Conservation (phyloP, 164 flowering plant genomes). For the Warburgia ugandensis region DNA sequence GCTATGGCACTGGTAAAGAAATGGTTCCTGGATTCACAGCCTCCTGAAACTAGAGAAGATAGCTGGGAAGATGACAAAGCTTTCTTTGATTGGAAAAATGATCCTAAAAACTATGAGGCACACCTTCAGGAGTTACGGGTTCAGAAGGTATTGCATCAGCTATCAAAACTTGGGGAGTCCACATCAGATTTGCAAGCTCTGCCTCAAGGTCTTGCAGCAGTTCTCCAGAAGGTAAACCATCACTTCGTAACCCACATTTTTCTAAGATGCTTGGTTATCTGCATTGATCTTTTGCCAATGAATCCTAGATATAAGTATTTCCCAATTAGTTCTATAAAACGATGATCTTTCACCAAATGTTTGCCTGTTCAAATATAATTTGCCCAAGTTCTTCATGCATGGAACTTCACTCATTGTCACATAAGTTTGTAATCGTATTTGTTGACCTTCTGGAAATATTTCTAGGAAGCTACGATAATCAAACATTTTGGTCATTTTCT, state of each 20-base stretch:
- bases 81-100: slow-evolving; percentile 77
- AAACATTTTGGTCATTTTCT: too few species aligned
- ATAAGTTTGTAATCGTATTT: too few species aligned
- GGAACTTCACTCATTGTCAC: too few species aligned
- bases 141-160: slow-evolving; percentile 60
- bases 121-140: slow-evolving; percentile 63
- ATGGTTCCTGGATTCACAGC: slow-evolving; percentile 63
- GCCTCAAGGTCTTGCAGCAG: slow-evolving; percentile 77
- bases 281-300: too few species aligned
- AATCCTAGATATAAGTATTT: too few species aligned
- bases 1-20: slow-evolving; percentile 57
- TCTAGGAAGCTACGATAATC: too few species aligned
- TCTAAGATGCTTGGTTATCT: too few species aligned
- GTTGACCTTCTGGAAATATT: too few species aligned
- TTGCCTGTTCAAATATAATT: too few species aligned
- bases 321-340: too few species aligned
- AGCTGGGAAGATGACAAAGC: slow-evolving; percentile 73
- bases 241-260: not conserved
- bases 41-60: slow-evolving; percentile 29
- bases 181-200: slow-evolving; percentile 68
- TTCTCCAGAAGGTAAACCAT: slow-evolving; percentile 65
- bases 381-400: too few species aligned
- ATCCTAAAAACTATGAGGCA: slow-evolving; percentile 54
- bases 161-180: slow-evolving; percentile 60
- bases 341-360: too few species aligned